phyloP scores from a whole-genome alignment of 1,139 yeast species.

The Geotrichum macrosporum region DNA sequence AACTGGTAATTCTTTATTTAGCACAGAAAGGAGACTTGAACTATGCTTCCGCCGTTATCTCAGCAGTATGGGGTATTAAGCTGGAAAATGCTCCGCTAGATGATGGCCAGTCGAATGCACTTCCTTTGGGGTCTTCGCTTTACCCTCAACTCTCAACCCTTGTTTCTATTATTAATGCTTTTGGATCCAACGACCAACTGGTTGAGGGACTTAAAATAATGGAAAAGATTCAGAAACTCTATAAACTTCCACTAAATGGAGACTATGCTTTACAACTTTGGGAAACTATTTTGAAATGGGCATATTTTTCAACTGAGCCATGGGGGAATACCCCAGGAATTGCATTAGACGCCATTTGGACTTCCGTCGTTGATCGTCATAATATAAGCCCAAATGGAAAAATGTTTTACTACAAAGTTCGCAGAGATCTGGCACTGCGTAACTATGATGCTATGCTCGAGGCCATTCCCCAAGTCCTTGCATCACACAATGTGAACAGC shows the following conservation, averaged over 20 bases:
- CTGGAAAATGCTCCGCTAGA: conserved; percentile 17
- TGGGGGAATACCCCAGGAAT: conserved; percentile 26
- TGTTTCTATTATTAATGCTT: conserved; percentile 34
- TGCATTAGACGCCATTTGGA: conserved; percentile 33
- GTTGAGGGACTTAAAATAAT: conserved; percentile 31
- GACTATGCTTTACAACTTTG: conserved; percentile 29
- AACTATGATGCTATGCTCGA: conserved; percentile 12
- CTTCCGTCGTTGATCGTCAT: conserved; percentile 17
- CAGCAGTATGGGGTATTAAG: conserved; percentile 34
- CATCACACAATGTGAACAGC: conserved; percentile 10
- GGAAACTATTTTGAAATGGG: conserved; percentile 32
- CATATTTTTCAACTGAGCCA: conserved; percentile 29
- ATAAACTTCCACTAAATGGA: conserved; percentile 27
- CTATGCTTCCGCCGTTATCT: conserved; percentile 26
- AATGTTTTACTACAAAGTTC: conserved; percentile 23
- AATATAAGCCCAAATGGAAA: conserved; percentile 24
- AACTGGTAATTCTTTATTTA: conserved; percentile 32
- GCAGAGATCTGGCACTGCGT: conserved; percentile 8
- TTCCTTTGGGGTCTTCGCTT: conserved; percentile 22
- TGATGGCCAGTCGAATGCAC: conserved; percentile 6
- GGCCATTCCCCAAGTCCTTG: conserved; percentile 9
- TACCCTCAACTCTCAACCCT: conserved; percentile 33
- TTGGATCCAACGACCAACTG: conserved; percentile 31
- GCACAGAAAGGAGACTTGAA: conserved; percentile 32
- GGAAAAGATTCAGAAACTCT: conserved; percentile 26